phyloP scores from a whole-genome alignment of 108 stramenopile genomes.

The Cyclotella sp. region DNA sequence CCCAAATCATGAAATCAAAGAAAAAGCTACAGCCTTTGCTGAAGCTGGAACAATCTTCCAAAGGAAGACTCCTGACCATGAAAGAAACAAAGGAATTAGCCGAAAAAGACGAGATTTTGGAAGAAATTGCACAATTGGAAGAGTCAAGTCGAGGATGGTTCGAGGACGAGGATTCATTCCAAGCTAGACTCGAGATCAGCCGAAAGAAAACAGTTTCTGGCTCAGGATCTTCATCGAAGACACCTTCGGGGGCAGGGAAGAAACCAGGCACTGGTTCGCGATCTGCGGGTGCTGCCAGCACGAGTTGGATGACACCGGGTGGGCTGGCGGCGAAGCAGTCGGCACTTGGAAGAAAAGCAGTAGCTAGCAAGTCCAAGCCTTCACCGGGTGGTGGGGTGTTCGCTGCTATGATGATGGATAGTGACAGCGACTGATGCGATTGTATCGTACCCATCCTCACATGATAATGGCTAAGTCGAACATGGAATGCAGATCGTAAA shows the following conservation, averaged over 20 bases:
- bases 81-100: conserved; percentile 77
- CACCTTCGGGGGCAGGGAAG: conserved; percentile 5
- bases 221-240: conserved; percentile 29
- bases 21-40: conserved; percentile 68
- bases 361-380: conserved; percentile 28
- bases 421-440: conserved; percentile 36
- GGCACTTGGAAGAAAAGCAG: conserved; percentile 21
- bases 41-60: conserved; percentile 66
- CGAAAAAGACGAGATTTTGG: conserved; percentile 74
- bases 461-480: too few species aligned
- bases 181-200: conserved; percentile 59
- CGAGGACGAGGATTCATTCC: conserved; percentile 86
- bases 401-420: conserved; percentile 90
- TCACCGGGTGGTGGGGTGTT: conserved; percentile 64
- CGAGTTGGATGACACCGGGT: conserved; percentile 51
- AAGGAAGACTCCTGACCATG: conserved; percentile 70
- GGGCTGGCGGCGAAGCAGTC: conserved; percentile 34
- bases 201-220: conserved; percentile 51
- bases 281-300: conserved; percentile 14
- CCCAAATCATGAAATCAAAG: conserved; percentile 62
- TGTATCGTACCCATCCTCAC: too few species aligned
- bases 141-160: conserved; percentile 77
- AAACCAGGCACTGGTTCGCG: conserved; percentile 44
- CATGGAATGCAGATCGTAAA: too few species aligned
- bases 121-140: conserved; percentile 74